phyloP scores from a whole-genome alignment of 2,329 filamentous ascomycete genomes.

The Diaporthe sp. region DNA sequence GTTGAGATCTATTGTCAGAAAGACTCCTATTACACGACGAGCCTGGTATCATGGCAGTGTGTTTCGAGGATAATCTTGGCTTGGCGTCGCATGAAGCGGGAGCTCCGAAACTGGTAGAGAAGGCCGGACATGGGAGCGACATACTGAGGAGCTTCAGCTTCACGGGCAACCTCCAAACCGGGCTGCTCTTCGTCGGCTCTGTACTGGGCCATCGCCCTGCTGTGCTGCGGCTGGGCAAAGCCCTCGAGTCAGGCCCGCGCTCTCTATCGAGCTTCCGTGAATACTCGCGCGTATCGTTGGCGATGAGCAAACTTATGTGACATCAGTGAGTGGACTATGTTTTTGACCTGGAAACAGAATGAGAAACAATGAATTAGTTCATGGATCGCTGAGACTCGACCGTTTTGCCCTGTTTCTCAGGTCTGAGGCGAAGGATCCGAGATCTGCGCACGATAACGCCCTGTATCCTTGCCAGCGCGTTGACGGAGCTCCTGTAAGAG shows the following conservation, averaged over 20 bases:
- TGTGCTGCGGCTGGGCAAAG: neutral
- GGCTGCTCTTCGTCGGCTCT: slow-evolving; percentile 7
- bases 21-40: neutral
- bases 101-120: neutral
- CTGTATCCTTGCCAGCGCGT: neutral
- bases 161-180: slow-evolving; percentile 9
- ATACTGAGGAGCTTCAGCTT: slow-evolving; percentile 11
- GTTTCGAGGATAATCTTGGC: neutral
- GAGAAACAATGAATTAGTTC: neutral
- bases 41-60: neutral
- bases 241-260: neutral
- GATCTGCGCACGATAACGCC: slow-evolving; percentile 10
- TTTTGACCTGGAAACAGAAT: neutral
- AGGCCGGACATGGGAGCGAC: neutral
- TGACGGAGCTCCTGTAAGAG: neutral
- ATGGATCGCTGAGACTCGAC: neutral
- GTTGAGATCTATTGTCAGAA: neutral
- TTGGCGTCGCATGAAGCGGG: neutral
- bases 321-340: neutral
- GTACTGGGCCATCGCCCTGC: slow-evolving; percentile 1
- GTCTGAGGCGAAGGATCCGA: slow-evolving; percentile 15
- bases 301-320: neutral
- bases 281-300: neutral
- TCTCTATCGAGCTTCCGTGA: neutral
- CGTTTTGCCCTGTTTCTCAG: neutral